Conservation (phyloP, 176 grass and related monocot genomes). For the Zoysia japonica region DNA sequence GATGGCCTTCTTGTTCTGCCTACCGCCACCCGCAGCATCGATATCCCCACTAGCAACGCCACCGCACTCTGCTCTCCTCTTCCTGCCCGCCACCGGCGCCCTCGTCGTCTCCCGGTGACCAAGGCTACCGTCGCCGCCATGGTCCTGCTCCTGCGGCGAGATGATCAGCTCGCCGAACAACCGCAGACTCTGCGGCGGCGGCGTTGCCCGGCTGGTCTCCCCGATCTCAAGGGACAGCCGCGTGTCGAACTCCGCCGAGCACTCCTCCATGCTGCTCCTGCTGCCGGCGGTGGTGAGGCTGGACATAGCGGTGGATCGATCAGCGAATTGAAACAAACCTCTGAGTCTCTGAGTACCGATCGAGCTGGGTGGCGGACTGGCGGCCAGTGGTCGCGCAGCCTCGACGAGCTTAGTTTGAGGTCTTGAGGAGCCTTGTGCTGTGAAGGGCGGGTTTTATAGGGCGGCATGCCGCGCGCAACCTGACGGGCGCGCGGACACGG, state of each 20-base stretch:
- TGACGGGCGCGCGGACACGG: neutral
- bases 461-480: neutral
- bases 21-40: neutral
- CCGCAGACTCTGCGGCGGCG: neutral
- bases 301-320: constrained; percentile 27
- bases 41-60: neutral
- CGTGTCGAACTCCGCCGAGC: constrained; percentile 31
- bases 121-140: too few relatives aligned
- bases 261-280: constrained; percentile 26
- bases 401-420: neutral
- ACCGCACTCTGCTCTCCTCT: constrained; percentile 10
- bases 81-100: neutral
- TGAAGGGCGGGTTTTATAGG: constrained; percentile 25
- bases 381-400: neutral
- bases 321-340: too few relatives aligned
- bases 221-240: constrained; percentile 27
- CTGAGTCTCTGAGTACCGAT: neutral
- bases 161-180: constrained; percentile 31
- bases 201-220: neutral
- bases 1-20: constrained; percentile 13
- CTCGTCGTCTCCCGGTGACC: neutral
- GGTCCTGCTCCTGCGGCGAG: neutral
- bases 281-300: constrained; percentile 36
- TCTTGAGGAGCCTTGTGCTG: neutral
- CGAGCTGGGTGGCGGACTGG: neutral